Evolutionary conservation across 2,329 filamentous ascomycete genomes (phyloP), one percentile per base, ranked within the genome.

Genomic region (Emmonsia crescens): DNA sequence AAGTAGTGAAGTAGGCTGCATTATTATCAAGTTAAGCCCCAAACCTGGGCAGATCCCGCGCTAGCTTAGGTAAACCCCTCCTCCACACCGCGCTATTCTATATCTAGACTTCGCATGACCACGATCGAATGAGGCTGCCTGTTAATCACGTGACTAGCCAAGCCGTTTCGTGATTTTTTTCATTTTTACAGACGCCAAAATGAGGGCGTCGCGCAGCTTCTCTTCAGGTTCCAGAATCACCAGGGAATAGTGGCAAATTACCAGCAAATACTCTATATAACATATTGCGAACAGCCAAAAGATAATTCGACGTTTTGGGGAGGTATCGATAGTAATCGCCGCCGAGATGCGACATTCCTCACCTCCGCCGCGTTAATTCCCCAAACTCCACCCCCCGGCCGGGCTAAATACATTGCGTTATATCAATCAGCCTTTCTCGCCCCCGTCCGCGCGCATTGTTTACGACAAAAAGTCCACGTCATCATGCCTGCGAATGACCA

Each of bases 401-500:
- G n/a, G 19, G 12, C 4, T 21, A 10, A 52, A 9, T 19, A 19
- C 10, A 21, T 36, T 33, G 31, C 19, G 31, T 19, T 51, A 51
- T 31, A 2, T 31, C 36, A 38, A 16, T 31, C 48, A 5, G 6
- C 16, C 3, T 14, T 19, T 31, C 4, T 8, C 27, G 24, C 27
- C 6, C 16, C 31, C 10, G 29, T 31, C 51, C 29, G 24, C n/a
- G n/a, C 49, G 19, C 52, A 56, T 56, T 56, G 12, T 24, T 12
- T 21, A 24, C 29, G 21, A 51, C 6, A 54, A 12, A 54, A 52
- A 38, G 19, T 9, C n/a, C 51, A 36, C 33, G 44, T 51, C 48
- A 55, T 16, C 16, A 60, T 60, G 59, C 21, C 59, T 31, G 48
- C 59, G 8, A 60, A 60, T 44, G 36, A 52, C 19, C 36, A 12